Percentiles rank a stretch among this genome's conserved stretches.
Conservation (phyloP, 2,329 filamentous ascomycete genomes). For the Teratosphaeria destructans region DNA sequence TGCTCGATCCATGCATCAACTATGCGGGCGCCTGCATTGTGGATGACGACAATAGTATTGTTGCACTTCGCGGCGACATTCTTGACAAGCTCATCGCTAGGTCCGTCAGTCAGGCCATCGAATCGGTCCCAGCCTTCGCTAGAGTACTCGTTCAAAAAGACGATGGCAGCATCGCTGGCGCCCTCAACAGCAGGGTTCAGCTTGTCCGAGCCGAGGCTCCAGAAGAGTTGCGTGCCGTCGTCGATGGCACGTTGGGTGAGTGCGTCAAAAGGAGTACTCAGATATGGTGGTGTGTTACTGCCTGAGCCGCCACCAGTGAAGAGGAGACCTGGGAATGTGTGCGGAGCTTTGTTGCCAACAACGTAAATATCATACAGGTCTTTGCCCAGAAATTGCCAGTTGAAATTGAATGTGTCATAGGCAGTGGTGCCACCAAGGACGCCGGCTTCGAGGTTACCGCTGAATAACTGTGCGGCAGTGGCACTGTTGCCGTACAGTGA, state of each 20-base stretch:
- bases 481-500: conserved; percentile 34
- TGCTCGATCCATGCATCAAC: conserved; percentile 57
- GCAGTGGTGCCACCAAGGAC: conserved; percentile 52
- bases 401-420: conserved; percentile 36
- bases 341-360: background rate
- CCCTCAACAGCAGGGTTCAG: conserved; percentile 46
- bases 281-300: conserved; percentile 51
- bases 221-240: conserved; percentile 30
- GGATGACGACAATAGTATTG: conserved; percentile 88
- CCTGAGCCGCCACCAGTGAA: conserved; percentile 48
- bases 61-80: conserved; percentile 66
- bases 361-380: background rate
- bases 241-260: conserved; percentile 36
- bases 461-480: conserved; percentile 63
- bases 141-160: conserved; percentile 70
- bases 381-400: background rate
- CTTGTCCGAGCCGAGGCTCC: conserved; percentile 50
- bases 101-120: conserved; percentile 75
- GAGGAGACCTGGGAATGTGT: background rate
- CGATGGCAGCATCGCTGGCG: conserved; percentile 46
- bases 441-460: conserved; percentile 62
- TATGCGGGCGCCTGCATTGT: conserved; percentile 71
- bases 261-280: conserved; percentile 54
- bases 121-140: conserved; percentile 79
- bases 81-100: conserved; percentile 72